phyloP scores from a whole-genome alignment of 2,329 filamentous ascomycete genomes.

The Hypocreales sp. region DNA sequence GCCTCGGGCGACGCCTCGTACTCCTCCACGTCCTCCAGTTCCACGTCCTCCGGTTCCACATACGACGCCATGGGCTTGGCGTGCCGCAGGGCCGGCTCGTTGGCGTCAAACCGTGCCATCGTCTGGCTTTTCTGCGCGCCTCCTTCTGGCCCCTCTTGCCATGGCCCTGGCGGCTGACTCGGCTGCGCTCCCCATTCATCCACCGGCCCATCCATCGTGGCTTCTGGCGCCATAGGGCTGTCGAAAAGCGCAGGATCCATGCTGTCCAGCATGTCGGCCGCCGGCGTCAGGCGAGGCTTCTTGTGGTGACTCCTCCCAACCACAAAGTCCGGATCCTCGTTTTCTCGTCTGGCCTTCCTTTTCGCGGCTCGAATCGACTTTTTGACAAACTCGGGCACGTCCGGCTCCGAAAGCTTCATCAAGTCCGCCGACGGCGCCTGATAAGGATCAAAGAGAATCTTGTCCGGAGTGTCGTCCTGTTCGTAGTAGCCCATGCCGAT shows the following conservation, averaged over 20 bases:
- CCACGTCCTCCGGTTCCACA: slow-evolving; percentile 27
- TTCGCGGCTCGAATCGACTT: slow-evolving; percentile 38
- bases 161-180: slow-evolving; percentile 3
- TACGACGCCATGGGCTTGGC: slow-evolving; percentile 37
- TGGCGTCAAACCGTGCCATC: slow-evolving; percentile 21
- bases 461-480: slow-evolving; percentile 39
- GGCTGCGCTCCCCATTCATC: slow-evolving; percentile 6
- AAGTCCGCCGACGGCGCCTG: slow-evolving; percentile 32
- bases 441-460: slow-evolving; percentile 44
- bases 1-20: slow-evolving; percentile 19
- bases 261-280: slow-evolving; percentile 18
- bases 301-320: slow-evolving; percentile 27
- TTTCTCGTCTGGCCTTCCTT: slow-evolving; percentile 34
- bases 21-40: slow-evolving; percentile 25
- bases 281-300: slow-evolving; percentile 17
- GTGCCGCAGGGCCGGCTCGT: slow-evolving; percentile 33
- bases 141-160: slow-evolving; percentile 4
- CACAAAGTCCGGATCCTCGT: slow-evolving; percentile 38
- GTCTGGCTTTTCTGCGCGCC: slow-evolving; percentile 7
- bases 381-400: slow-evolving; percentile 37
- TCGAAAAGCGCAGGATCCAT: slow-evolving; percentile 39
- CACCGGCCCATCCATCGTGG: slow-evolving; percentile 7
- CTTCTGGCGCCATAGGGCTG: slow-evolving; percentile 5
- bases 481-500: slow-evolving; percentile 48
- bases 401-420: slow-evolving; percentile 25